Base-by-base conservation (phyloP, 352 stramenopile species). In the Blastocystis sp. region DNA sequence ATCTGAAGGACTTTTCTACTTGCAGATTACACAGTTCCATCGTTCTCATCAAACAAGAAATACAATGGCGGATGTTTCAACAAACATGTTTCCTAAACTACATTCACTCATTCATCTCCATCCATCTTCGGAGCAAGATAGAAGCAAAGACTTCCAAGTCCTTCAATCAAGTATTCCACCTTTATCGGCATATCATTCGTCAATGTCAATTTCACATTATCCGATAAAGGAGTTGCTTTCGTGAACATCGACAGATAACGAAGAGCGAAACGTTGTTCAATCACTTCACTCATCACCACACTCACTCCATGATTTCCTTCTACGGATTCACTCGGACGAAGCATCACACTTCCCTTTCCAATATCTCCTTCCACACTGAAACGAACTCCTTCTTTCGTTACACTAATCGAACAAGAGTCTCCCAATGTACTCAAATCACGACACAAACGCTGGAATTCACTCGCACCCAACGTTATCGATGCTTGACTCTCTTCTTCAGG, bases 81-180 rank as follows among this genome's bases (percentile, higher is more conserved):
- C 36, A 75, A 75, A 75, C 63, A 75, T 27, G 32, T 32, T 1
- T 38, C 44, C 63, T 75, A 75, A 53, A 72, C 36, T 72, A 72
- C 61, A 72, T 9, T 56, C 42, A 84, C 38, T 84, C 46, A 84
- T 36, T 92, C 87, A 63, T 98, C 94, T 86, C 98, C 95, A 88
- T 99, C 96, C 89, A 99, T 97, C 92, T 99, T 99, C 38, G 96
- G 96, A 75, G 96, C 96, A 56, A 99, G 91, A 91, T 98, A 99
- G 91, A 97, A 99, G 87, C 95, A 95, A 84, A 99, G 94, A 91
- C 96, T 94, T 69, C 95, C 95, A 81, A 95, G 96, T 87, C 97
- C 93, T 27, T 94, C 93, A 87, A 99, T 97, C 36, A 93, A 93
- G 91, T 98, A 99, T 90, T 98, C 96, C 24, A 99, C 93, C 36